Evolutionary conservation across 2,329 filamentous ascomycete species (phyloP).

Genomic region (Ceratocystis smalleyi): DNA sequence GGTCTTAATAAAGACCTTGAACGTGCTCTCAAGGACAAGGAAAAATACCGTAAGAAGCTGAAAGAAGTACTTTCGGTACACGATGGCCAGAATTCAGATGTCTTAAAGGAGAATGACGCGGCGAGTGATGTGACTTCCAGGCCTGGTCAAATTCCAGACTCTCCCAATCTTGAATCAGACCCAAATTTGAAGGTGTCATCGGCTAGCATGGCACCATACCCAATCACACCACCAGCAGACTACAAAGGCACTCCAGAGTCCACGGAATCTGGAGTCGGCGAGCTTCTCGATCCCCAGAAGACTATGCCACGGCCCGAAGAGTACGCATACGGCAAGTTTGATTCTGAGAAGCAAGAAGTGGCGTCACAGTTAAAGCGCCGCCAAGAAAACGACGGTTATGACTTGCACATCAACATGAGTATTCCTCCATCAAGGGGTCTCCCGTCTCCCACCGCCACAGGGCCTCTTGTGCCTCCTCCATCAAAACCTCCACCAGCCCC

Average conservation of each 20-base stretch:
- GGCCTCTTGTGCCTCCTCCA: slow-evolving; percentile 37
- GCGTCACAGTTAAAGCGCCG: slow-evolving; percentile 32
- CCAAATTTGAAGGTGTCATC: slow-evolving; percentile 37
- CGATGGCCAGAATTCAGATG: neutral
- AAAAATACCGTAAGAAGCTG: slow-evolving; percentile 77
- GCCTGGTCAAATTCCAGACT: slow-evolving; percentile 25
- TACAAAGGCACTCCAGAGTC: slow-evolving; percentile 28
- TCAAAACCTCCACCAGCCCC: slow-evolving; percentile 32
- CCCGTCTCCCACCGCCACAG: slow-evolving; percentile 25
- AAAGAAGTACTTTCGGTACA: slow-evolving; percentile 49
- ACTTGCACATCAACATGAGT: slow-evolving; percentile 35
- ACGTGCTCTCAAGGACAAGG: slow-evolving; percentile 80
- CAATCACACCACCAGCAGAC: slow-evolving; percentile 47
- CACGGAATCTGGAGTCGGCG: slow-evolving; percentile 32
- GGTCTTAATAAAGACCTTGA: slow-evolving; percentile 92
- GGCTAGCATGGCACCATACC: slow-evolving; percentile 45
- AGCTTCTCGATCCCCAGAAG: slow-evolving; percentile 40
- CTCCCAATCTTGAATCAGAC: slow-evolving; percentile 36
- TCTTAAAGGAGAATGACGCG: slow-evolving; percentile 3
- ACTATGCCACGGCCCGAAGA: slow-evolving; percentile 46
- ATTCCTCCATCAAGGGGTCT: slow-evolving; percentile 42
- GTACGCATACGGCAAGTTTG: slow-evolving; percentile 41
- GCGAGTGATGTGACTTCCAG: slow-evolving; percentile 8
- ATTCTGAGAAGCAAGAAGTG: slow-evolving; percentile 37
- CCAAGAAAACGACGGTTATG: slow-evolving; percentile 29